Evolutionary conservation across 768 basidiomycete genomes (phyloP), one percentile per base, ranked within the genome.

Genomic region (Lentinus brumalis): DNA sequence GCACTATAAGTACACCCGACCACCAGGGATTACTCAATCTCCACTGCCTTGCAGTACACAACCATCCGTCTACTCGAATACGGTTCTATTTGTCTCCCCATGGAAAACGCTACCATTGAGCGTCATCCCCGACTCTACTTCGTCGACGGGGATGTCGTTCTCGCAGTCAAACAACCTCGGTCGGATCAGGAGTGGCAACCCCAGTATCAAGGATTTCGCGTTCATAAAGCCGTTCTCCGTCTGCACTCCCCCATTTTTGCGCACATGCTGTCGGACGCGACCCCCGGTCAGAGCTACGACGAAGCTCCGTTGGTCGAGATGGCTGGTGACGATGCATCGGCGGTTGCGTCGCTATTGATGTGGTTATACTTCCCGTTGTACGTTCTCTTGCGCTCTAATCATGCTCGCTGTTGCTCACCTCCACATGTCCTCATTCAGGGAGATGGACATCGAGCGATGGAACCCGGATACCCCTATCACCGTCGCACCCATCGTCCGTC

Each of bases 61-160:
- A 26, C 21, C 21, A 26, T 26, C 21, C 21, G 21, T 26, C 21
- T 26, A 26, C 21, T 26, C 21, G 21, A 26, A 26, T 26, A 26
- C 21, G 21, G 21, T 26, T 26, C 21, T 26, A 1, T 26, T 26
- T 26, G 21, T 26, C 21, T 26, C 21, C 21, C 21, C 21, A 26
- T 26, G 21, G 21, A 26, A 26, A 26, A 18, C 12, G 15, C 18
- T 9, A 49, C 18, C 41, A 11, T 50, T 5, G 61, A 56, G 65
- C 44, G 54, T 26, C 44, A 68, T 59, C 56, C 59, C 15, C 5
- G 57, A 26, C 59, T 70, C 9, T 70, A 69, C 50, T 59, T 67
- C 18, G 12, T 53, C 15, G 61, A 70, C 41, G 70, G 70, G 1
- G 66, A 70, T 53, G 40, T 71, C 4, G 49, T 71, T n/a, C 40